Percentiles rank a stretch among this genome's conserved stretches.
These are phyloP conservation scores for Globisporangium takayamanum DNA, from an alignment of 352 stramenopile genomes.

Conservation along the genomic window DNA sequence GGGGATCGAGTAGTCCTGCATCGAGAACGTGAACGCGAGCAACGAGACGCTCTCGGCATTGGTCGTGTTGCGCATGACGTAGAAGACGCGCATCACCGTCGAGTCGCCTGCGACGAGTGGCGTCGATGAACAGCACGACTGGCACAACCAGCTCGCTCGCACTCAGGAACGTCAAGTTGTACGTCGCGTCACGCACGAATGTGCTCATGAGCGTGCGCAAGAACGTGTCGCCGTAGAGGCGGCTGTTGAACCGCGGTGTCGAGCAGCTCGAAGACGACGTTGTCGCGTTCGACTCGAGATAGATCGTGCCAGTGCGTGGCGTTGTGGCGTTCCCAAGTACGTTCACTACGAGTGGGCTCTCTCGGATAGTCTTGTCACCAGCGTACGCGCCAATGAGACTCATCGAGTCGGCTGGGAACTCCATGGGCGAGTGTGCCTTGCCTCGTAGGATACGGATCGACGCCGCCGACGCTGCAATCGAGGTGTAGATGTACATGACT, in stretches of 20 bases:
- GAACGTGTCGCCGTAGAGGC: slow-evolving; percentile 28
- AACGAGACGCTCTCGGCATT: slow-evolving; percentile 14
- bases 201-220: slow-evolving; percentile 18
- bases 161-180: slow-evolving; percentile 17
- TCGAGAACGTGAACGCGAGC: slow-evolving; percentile 12
- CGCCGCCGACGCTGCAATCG: too few species aligned
- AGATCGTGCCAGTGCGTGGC: too few species aligned
- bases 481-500: too few species aligned
- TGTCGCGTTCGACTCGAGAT: too few species aligned
- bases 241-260: slow-evolving; percentile 3
- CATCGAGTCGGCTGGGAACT: too few species aligned
- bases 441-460: too few species aligned
- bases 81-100: slow-evolving; percentile 15
- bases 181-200: slow-evolving; percentile 14
- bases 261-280: slow-evolving; percentile 7
- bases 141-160: slow-evolving; percentile 6
- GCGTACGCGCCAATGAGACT: too few species aligned
- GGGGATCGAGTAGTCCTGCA: slow-evolving; percentile 1
- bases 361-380: too few species aligned
- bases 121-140: slow-evolving; percentile 7
- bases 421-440: too few species aligned
- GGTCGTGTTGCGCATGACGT: slow-evolving; percentile 16
- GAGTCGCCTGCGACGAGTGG: neutral
- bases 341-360: too few species aligned
- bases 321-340: too few species aligned